Base-by-base conservation (phyloP, 108 stramenopile genomes). In the Epithemia pelagica region DNA sequence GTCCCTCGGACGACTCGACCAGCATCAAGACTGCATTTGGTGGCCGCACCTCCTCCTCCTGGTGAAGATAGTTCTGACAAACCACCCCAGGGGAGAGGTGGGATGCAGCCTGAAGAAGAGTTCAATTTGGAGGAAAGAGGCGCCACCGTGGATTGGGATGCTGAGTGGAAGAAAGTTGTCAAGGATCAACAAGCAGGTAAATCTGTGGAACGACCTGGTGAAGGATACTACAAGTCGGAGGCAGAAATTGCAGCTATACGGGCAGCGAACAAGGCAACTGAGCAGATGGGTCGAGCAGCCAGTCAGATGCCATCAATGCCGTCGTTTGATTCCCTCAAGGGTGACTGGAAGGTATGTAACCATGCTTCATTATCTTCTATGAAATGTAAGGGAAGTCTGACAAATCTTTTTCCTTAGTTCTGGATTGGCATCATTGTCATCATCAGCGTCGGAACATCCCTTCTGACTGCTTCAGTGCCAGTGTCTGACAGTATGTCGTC, bases 101-200 rank as follows among this genome's bases (percentile, higher is more conserved):
- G 37, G 5, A 46, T 46, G 37, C 37, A 46, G 15, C 37, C 37
- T 10, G 37, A 46, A 46, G 37, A 46, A 15, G 37, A 46, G 37
- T 46, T 46, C 37, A 46, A 46, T 46, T 46, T 46, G 37, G 37
- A 46, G 37, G 37, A 46, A 10, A 46, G 37, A 46, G 37, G 37
- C 5, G 37, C 37, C 37, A 10, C 37, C 15, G 37, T 46, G 37
- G 83, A 84, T 65, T 84, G 83, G 83, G 83, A 84, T 63, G 79
- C 71, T 0, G 83, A 84, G 71, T 84, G 83, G 83, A 73, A 75
- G 65, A 84, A 84, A 71, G 79, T 84, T 10, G 77, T 84, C 5
- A 58, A 59, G 2, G 71, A 75, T 15, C 68, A 79, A 57, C 63
- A 71, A 57, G 0, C 37, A 1, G 29, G 32, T 21, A 52, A 62